phyloP scores from a whole-genome alignment of 192 early-diverging fungal genomes.

The Backusella psychrophila region DNA sequence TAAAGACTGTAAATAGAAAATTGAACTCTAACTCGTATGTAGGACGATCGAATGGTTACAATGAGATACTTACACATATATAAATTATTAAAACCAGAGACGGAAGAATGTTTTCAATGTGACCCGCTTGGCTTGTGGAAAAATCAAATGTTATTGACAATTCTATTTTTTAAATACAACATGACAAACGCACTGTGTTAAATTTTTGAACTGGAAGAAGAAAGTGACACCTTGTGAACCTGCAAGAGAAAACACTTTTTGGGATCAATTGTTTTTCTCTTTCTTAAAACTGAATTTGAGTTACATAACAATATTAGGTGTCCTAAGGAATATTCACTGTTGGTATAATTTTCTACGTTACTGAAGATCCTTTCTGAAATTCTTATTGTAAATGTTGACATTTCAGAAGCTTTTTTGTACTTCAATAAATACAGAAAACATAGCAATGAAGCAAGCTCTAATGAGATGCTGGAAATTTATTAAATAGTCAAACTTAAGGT shows the following conservation, averaged over 20 bases:
- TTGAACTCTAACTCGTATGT: background rate
- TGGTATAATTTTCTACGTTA: background rate
- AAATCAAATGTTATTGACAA: background rate
- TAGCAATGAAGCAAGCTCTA: background rate
- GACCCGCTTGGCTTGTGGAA: background rate
- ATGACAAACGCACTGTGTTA: background rate
- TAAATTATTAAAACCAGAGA: background rate
- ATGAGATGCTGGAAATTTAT: background rate
- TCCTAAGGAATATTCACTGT: background rate
- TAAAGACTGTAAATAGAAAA: background rate
- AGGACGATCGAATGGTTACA: background rate
- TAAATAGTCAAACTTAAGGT: background rate
- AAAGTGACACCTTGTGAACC: constrained; percentile 3
- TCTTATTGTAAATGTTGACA: background rate
- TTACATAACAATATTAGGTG: background rate
- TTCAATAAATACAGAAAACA: background rate
- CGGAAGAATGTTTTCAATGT: background rate
- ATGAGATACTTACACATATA: background rate
- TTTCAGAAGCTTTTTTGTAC: background rate
- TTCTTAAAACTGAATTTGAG: background rate
- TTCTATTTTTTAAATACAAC: background rate
- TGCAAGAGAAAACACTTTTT: background rate
- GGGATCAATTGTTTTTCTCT: background rate
- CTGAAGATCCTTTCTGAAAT: background rate
- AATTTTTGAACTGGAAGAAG: background rate